Evolutionary conservation across 139 green algal species (phyloP), one percentile per base, ranked within the genome.

Genomic region (Marvania coccoides): DNA sequence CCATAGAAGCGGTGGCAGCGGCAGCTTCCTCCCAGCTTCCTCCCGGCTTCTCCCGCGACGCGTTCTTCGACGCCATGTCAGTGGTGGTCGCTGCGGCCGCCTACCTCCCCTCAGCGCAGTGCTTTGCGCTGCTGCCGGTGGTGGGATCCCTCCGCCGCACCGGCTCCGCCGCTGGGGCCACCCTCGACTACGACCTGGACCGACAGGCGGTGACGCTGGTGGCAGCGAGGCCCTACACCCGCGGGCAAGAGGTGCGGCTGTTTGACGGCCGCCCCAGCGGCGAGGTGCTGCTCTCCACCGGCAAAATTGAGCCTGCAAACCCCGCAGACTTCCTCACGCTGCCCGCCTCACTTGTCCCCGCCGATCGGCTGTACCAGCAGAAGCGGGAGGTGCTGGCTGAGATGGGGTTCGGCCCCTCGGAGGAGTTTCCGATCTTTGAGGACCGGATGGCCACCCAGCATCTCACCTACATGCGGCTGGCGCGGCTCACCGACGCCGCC

Each of bases 361-460:
- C 53, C 2, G 81, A 88, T 54, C 31, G 59, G 6, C 47, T 88
- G 45, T 89, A 85, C 46, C 47, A 35, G 23, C 55, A 73, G 5
- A 93, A 95, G 74, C 53, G 85, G 59, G 56, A 90, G 53, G 66
- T 96, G 7, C 24, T 95, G 53, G 72, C 85, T 47, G 67, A 70
- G 0, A 33, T 85, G 70, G 90, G 87, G 3, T 80, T 92, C 26
- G 48, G 35, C 6, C 24, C 31, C 13, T 28, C 64, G 42, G 34
- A 92, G 72, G 53, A 67, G n/a, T 98, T 98, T 73, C 93, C 93
- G 0, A 83, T 98, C 10, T 93, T 77, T 31, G 60, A 75, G 13
- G 90, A 98, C 73, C 69, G 83, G 34, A 90, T 98, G 55, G 87
- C 93, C 12, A 83, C 78, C 30, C 91, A 98, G 81, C 81, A 97